A percentile compares a stretch with the other conserved stretches of the same genome.
These are phyloP conservation scores for Zygoascus biomembranicola DNA, from an alignment of 805 yeast genomes.

Conservation along the genomic window DNA sequence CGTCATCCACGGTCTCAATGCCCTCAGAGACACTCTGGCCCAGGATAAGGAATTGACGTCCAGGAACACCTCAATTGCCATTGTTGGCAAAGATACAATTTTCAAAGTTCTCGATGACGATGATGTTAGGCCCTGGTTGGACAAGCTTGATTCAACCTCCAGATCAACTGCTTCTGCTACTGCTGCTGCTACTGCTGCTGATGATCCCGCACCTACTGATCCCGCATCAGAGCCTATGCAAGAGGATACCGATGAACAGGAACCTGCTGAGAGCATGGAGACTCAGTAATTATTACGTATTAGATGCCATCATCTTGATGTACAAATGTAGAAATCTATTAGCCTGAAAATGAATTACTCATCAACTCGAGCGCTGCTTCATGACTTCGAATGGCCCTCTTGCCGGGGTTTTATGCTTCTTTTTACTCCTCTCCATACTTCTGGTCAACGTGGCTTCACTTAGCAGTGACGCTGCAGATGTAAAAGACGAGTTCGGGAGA, in stretches of 20 bases:
- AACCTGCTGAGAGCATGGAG: background rate
- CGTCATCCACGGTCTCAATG: slow-evolving; percentile 77
- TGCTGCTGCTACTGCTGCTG: slow-evolving; percentile 12
- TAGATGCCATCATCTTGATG: background rate
- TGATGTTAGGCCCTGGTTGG: slow-evolving; percentile 75
- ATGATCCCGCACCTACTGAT: slow-evolving; percentile 6
- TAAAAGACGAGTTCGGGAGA: background rate
- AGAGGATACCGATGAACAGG: slow-evolving; percentile 1
- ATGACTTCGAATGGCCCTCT: background rate
- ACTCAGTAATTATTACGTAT: background rate
- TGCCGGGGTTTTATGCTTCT: background rate
- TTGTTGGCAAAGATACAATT: slow-evolving; percentile 74
- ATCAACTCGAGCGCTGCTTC: background rate
- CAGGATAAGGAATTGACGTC: slow-evolving; percentile 87
- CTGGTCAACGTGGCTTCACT: background rate
- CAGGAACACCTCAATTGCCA: slow-evolving; percentile 81
- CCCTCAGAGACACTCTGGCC: slow-evolving; percentile 86
- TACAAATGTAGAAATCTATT: background rate
- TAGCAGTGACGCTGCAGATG: background rate
- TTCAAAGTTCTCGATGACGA: slow-evolving; percentile 83
- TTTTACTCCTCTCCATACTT: background rate
- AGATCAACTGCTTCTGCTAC: slow-evolving; percentile 36
- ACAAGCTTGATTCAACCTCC: slow-evolving; percentile 57
- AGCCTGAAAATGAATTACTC: background rate
- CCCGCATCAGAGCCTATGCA: slow-evolving; percentile 4